Base-by-base conservation (phyloP, 2,329 filamentous ascomycete species). In the Ploettnerulaceae sp. region DNA sequence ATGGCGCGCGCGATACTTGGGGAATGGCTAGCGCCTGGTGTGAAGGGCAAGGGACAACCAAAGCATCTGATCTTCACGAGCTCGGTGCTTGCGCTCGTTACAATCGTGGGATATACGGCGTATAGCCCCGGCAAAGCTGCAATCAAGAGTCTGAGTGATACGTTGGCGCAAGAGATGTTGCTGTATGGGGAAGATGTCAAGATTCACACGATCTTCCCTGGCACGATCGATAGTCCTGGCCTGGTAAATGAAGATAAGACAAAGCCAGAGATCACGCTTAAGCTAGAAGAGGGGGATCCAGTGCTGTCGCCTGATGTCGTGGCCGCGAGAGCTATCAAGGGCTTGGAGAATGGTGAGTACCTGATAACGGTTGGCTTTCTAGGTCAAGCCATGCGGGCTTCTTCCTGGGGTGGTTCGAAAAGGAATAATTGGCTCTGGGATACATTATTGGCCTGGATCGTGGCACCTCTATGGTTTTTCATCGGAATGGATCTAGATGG, bases 31-130 rank as follows among this genome's bases (percentile, higher is more conserved):
- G 67, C 69, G 3, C 71, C 73, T 9, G 66, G 67, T 7, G 66
- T 66, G 4, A 65, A 71, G 7, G 60, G 71, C 26, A 66, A 72
- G 38, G 58, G 67, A 4, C 69, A 76, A 52, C 72, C 82, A 7
- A 79, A 84, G 45, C 91, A 97, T 67, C 75, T 98, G 54, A 80
- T 98, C 63, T 87, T 97, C 68, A 97, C 93, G 1, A 82, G 83
- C 12, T 93, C 86, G 17, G 77, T 84, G 5, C 69, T 83, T 14
- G 85, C 85, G 1, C 84, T 95, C 58, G 82, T 84, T 58, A 79
- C 87, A 9, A 66, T 95, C 25, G 78, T 83, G 9, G 93, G 93
- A 20, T 98, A 98, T 67, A 76, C 74, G 0, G 77, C 88, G 0
- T 98, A 98, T 67, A 77, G 82, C 0, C 88, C 91, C 3, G 75